phyloP scores from a whole-genome alignment of 2,329 filamentous ascomycete species.

The Venturia carpophila region DNA sequence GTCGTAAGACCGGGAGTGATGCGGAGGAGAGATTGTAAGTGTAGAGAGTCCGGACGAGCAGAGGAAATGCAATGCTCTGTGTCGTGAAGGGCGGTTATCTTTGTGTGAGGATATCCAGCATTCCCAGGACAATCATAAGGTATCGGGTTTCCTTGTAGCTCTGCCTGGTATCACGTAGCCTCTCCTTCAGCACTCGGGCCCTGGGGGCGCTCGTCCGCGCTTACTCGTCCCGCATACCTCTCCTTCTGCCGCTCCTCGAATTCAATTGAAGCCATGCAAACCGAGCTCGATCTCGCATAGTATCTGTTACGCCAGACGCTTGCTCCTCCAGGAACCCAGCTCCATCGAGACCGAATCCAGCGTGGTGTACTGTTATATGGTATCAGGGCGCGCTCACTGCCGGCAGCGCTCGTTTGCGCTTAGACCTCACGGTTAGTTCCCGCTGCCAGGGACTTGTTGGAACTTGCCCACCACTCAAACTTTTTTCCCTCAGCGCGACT shows the following conservation, averaged over 20 bases:
- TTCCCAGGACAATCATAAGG: background rate
- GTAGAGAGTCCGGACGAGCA: background rate
- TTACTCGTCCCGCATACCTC: no score
- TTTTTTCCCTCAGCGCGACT: background rate
- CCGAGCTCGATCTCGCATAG: no score
- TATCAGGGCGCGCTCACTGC: no score
- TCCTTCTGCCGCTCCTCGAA: no score
- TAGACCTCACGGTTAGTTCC: no score
- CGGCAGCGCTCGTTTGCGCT: no score
- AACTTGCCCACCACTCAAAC: background rate
- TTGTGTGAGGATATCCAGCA: background rate
- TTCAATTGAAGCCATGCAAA: no score
- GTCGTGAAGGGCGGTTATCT: background rate
- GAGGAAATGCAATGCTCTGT: background rate
- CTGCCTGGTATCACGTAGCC: background rate
- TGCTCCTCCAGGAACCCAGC: no score
- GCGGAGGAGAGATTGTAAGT: background rate
- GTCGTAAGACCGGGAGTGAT: background rate
- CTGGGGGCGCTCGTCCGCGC: background rate
- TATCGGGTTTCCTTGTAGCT: background rate
- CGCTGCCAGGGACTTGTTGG: no score
- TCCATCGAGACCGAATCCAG: no score
- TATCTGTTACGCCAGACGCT: no score
- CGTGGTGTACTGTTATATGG: no score
- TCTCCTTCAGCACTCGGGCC: background rate